These are phyloP conservation scores for Boletus speciosus DNA, from an alignment of 768 basidiomycete species.

Conservation along the genomic window DNA sequence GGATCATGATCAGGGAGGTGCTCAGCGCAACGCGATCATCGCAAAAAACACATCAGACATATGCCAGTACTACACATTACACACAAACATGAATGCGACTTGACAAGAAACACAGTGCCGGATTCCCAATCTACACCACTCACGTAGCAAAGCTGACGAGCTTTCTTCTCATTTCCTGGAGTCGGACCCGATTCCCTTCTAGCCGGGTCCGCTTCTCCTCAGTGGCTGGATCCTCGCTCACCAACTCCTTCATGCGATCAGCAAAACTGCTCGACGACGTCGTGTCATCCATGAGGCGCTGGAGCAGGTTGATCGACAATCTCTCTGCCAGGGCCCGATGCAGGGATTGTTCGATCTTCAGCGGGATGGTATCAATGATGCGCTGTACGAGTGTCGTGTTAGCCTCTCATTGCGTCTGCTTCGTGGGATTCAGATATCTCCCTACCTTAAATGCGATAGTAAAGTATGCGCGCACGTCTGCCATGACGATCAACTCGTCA, in stretches of 20 bases:
- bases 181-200: constrained; percentile 29
- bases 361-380: constrained; percentile 51
- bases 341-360: constrained; percentile 45
- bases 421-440: background rate
- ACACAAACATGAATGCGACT: background rate
- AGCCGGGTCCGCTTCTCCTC: constrained; percentile 36
- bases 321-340: constrained; percentile 37
- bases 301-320: constrained; percentile 36
- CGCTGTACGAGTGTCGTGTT: constrained; percentile 35
- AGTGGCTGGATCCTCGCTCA: constrained; percentile 45
- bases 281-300: constrained; percentile 27
- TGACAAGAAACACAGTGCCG: background rate
- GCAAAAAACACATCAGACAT: background rate
- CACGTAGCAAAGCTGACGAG: constrained; percentile 29
- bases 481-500: constrained; percentile 50
- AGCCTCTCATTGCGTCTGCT: background rate
- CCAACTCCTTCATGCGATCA: constrained; percentile 37
- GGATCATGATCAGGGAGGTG: too few relatives aligned
- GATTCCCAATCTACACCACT: background rate
- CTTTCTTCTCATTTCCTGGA: constrained; percentile 40
- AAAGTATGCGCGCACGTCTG: constrained; percentile 54
- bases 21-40: too few relatives aligned
- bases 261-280: constrained; percentile 9
- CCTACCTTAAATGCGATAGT: constrained; percentile 52
- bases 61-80: background rate